phyloP scores from a whole-genome alignment of 1,284 basidiomycete species.

The Tremellales sp. region DNA sequence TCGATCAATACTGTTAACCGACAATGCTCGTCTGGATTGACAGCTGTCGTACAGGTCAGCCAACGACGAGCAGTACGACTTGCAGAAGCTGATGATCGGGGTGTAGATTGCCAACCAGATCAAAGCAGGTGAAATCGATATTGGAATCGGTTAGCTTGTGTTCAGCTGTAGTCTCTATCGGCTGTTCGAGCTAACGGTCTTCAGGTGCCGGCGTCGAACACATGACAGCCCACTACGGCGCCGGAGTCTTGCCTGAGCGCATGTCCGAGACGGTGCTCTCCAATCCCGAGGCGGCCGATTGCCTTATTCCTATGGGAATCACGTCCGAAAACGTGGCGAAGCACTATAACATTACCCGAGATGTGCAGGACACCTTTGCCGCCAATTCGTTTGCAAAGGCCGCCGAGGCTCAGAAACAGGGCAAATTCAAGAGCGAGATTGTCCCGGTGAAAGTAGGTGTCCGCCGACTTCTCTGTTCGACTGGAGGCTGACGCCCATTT shows the following conservation, averaged over 20 bases:
- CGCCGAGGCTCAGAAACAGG: slow-evolving; percentile 76
- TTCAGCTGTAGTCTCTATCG: slow-evolving; percentile 1
- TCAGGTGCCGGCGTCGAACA: slow-evolving; percentile 89
- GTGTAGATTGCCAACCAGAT: slow-evolving; percentile 83
- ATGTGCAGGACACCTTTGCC: slow-evolving; percentile 80
- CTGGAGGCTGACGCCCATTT: slow-evolving; percentile 12
- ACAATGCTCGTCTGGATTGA: slow-evolving; percentile 90
- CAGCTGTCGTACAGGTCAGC: slow-evolving; percentile 66
- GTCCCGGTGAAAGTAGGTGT: slow-evolving; percentile 66
- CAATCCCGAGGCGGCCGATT: slow-evolving; percentile 80
- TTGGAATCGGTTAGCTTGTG: slow-evolving; percentile 72
- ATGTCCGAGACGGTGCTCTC: slow-evolving; percentile 77
- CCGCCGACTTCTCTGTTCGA: slow-evolving; percentile 32
- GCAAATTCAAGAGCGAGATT: slow-evolving; percentile 90
- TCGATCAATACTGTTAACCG: slow-evolving; percentile 87
- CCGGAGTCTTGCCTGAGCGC: slow-evolving; percentile 64
- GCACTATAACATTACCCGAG: slow-evolving; percentile 74
- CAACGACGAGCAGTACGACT: neutral
- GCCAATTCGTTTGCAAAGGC: slow-evolving; percentile 81
- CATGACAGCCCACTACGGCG: slow-evolving; percentile 84
- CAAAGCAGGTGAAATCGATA: slow-evolving; percentile 74
- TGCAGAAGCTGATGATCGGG: slow-evolving; percentile 4
- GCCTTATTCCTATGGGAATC: slow-evolving; percentile 92
- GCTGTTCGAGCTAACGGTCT: slow-evolving; percentile 8
- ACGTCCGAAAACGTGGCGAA: slow-evolving; percentile 92